Evolutionary conservation across 768 basidiomycete genomes (phyloP).

Genomic region (Botryobasidium botryosum): DNA sequence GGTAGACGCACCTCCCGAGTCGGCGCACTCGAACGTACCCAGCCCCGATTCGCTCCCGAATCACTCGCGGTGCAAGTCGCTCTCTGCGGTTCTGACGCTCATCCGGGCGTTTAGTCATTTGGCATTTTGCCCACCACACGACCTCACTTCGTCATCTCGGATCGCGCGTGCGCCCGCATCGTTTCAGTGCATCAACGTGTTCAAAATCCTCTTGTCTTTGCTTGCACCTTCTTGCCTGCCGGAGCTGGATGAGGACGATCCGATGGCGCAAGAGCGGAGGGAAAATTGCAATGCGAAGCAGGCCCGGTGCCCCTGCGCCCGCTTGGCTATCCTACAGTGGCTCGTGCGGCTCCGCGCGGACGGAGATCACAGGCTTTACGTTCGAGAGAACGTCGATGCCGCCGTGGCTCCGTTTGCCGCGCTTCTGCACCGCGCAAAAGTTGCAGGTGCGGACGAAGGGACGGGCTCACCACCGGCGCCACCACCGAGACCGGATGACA

Average conservation of each 20-base stretch:
- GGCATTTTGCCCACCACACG: constrained; percentile 20
- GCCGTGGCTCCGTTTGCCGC: constrained; percentile 36
- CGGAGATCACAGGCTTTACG: constrained; percentile 73
- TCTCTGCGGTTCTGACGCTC: constrained; percentile 15
- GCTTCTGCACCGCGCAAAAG: constrained; percentile 41
- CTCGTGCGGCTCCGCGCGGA: constrained; percentile 78
- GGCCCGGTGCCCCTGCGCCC: constrained; percentile 30
- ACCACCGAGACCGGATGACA: not conserved
- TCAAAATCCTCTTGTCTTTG: constrained; percentile 24
- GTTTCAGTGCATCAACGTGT: constrained; percentile 22
- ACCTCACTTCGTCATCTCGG: constrained; percentile 13
- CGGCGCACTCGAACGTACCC: not conserved
- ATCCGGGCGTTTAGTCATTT: constrained; percentile 25
- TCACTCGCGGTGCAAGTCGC: constrained; percentile 9
- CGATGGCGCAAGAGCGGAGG: constrained; percentile 1
- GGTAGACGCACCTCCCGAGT: not conserved
- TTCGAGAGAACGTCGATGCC: constrained; percentile 32
- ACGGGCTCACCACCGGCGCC: not conserved
- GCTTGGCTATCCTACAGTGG: constrained; percentile 68
- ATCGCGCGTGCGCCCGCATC: constrained; percentile 20
- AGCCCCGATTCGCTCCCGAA: not conserved
- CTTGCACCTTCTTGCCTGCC: constrained; percentile 18
- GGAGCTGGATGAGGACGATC: not conserved
- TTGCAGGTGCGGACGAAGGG: not conserved
- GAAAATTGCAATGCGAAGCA: constrained; percentile 7